These are phyloP conservation scores for Phytophthora citricola DNA, from an alignment of 352 stramenopile species.

Conservation along the genomic window DNA sequence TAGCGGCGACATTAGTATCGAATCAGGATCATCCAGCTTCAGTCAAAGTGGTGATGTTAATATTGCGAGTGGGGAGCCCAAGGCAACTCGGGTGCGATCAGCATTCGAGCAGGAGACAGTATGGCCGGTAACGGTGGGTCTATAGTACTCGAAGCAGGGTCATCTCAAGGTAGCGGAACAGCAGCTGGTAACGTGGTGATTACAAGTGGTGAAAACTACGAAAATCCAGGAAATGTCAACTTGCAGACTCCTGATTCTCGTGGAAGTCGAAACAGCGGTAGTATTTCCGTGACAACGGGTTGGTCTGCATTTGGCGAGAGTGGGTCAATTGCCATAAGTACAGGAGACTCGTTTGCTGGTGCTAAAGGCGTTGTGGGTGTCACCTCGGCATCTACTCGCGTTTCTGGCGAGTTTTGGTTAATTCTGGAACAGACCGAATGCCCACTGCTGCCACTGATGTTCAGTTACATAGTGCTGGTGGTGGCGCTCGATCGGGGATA, in stretches of 20 bases:
- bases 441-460: conserved; percentile 25
- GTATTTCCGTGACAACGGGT: conserved; percentile 37
- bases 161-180: conserved; percentile 28
- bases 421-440: conserved; percentile 19
- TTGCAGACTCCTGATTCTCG: conserved; percentile 37
- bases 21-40: conserved; percentile 41
- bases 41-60: conserved; percentile 41
- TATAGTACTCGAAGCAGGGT: conserved; percentile 50
- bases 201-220: conserved; percentile 31
- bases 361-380: conserved; percentile 31
- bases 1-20: conserved; percentile 45
- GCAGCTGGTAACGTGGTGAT: conserved; percentile 42
- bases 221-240: conserved; percentile 29
- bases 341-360: conserved; percentile 23
- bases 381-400: conserved; percentile 27
- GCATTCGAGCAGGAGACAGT: conserved; percentile 40
- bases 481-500: conserved; percentile 21
- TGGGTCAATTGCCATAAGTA: conserved; percentile 40
- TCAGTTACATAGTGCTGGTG: conserved; percentile 24
- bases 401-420: conserved; percentile 38
- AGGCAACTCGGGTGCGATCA: conserved; percentile 36
- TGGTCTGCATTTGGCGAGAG: conserved; percentile 38
- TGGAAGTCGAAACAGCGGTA: conserved; percentile 35
- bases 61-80: conserved; percentile 40
- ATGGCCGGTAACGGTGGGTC: conserved; percentile 39